These are phyloP conservation scores for Leccinum variicolor DNA, from an alignment of 768 basidiomycete genomes.

Conservation along the genomic window DNA sequence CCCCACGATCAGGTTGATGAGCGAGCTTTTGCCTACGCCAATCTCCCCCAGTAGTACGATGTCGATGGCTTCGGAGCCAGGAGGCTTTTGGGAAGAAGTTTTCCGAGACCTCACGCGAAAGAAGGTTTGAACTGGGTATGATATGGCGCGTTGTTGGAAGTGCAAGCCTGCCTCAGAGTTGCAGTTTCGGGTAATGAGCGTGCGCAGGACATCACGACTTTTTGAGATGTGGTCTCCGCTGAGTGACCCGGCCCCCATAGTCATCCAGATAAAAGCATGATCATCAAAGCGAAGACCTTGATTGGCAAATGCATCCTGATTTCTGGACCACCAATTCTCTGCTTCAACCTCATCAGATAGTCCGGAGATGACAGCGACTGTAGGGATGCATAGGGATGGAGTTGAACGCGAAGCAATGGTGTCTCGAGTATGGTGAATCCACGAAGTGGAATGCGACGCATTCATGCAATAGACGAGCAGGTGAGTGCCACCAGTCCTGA, in stretches of 20 bases:
- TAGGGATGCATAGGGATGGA: slow-evolving; percentile 1
- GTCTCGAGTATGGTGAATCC: slow-evolving; percentile 13
- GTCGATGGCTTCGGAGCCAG: slow-evolving; percentile 18
- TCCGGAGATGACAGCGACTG: slow-evolving; percentile 20
- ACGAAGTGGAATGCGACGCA: slow-evolving; percentile 4
- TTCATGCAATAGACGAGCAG: slow-evolving; percentile 23
- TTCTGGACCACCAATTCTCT: slow-evolving; percentile 21
- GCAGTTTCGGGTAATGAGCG: slow-evolving; percentile 12
- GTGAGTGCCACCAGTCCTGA: slow-evolving; percentile 11
- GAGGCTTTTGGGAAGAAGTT: not conserved
- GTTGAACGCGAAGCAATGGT: slow-evolving; percentile 3
- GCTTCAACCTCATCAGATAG: slow-evolving; percentile 1
- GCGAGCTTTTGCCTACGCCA: slow-evolving; percentile 39
- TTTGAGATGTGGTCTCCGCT: slow-evolving; percentile 3
- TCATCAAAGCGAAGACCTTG: slow-evolving; percentile 15
- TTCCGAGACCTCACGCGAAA: slow-evolving; percentile 2
- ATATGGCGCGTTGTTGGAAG: slow-evolving; percentile 9
- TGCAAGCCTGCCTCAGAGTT: not conserved
- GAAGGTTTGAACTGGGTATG: slow-evolving; percentile 15
- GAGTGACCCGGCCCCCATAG: not conserved
- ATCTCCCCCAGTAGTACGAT: slow-evolving; percentile 35
- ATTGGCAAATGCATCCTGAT: slow-evolving; percentile 1
- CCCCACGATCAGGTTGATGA: slow-evolving; percentile 38
- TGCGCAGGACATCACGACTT: slow-evolving; percentile 12
- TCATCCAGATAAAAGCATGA: slow-evolving; percentile 14